These are phyloP conservation scores for Punica granatum DNA, from an alignment of 345 rosid species.

Conservation along the genomic window DNA sequence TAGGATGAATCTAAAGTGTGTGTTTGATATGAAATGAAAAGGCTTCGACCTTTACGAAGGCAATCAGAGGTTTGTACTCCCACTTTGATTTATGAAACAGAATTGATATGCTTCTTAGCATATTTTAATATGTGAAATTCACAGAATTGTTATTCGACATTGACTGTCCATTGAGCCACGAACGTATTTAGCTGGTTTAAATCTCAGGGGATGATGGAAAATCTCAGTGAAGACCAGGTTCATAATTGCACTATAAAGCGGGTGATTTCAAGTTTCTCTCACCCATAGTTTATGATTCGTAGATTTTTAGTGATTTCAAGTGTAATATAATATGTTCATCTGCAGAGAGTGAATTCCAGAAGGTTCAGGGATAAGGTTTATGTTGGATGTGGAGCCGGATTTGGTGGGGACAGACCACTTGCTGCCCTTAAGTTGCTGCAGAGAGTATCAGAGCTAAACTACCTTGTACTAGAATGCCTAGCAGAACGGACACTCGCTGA, in stretches of 20 bases:
- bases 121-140: neutral
- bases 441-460: slow-evolving; percentile 52
- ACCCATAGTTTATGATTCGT: neutral
- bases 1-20: too few relatives aligned
- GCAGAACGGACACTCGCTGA: slow-evolving; percentile 92
- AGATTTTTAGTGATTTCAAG: neutral
- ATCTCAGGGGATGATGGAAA: neutral
- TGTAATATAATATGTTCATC: neutral
- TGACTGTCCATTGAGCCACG: neutral
- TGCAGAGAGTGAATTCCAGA: slow-evolving; percentile 60
- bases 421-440: slow-evolving; percentile 79
- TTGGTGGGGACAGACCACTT: slow-evolving; percentile 74
- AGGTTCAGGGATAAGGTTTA: slow-evolving; percentile 54
- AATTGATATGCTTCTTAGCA: neutral
- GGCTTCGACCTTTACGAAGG: neutral
- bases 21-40: neutral
- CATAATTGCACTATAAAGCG: slow-evolving; percentile 35
- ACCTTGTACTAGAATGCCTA: slow-evolving; percentile 87
- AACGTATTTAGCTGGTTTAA: neutral
- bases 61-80: neutral
- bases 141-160: neutral
- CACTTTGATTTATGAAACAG: neutral
- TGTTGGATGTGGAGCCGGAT: slow-evolving; percentile 96
- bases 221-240: slow-evolving; percentile 7
- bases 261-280: slow-evolving; percentile 18